Conservation (phyloP, 2,329 filamentous ascomycete species). For the Stromatinia cepivora region DNA sequence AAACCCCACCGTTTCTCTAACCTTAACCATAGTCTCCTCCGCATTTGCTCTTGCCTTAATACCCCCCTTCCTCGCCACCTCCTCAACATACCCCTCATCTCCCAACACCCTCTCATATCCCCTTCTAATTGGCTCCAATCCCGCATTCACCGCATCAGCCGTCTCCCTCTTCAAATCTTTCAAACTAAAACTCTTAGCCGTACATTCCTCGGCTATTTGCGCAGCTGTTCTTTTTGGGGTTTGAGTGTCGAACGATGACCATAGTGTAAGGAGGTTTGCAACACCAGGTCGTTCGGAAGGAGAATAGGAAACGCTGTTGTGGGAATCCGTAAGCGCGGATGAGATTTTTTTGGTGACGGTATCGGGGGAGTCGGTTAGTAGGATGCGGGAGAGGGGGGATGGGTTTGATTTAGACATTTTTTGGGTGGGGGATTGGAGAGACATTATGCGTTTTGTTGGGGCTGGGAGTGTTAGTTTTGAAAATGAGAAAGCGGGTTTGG, state of each 20-base stretch:
- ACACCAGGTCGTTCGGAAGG: conserved; percentile 71
- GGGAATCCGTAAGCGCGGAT: conserved; percentile 74
- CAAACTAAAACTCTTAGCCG: conserved; percentile 47
- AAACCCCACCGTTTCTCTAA: conserved; percentile 48
- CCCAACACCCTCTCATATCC: conserved; percentile 55
- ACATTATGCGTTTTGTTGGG: conserved; percentile 84
- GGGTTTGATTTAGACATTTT: conserved; percentile 96
- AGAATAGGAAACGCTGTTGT: conserved; percentile 69
- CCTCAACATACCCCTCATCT: conserved; percentile 54
- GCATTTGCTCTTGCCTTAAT: conserved; percentile 63
- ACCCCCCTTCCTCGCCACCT: conserved; percentile 59
- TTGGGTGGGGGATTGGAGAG: conserved; percentile 69
- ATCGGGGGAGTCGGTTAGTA: conserved; percentile 70
- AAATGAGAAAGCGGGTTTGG: not conserved
- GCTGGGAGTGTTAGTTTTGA: conserved; percentile 29
- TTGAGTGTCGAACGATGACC: conserved; percentile 64
- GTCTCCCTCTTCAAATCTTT: conserved; percentile 64
- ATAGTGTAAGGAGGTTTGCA: conserved; percentile 79
- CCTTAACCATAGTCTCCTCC: conserved; percentile 48
- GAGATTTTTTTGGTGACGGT: conserved; percentile 70
- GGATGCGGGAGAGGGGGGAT: conserved; percentile 72
- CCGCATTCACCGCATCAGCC: conserved; percentile 55
- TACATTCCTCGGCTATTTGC: conserved; percentile 46
- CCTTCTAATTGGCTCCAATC: conserved; percentile 56
- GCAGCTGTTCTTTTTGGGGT: conserved; percentile 42